Evolutionary conservation across 2,329 filamentous ascomycete species (phyloP).

Genomic region (Exophiala spinifera): DNA sequence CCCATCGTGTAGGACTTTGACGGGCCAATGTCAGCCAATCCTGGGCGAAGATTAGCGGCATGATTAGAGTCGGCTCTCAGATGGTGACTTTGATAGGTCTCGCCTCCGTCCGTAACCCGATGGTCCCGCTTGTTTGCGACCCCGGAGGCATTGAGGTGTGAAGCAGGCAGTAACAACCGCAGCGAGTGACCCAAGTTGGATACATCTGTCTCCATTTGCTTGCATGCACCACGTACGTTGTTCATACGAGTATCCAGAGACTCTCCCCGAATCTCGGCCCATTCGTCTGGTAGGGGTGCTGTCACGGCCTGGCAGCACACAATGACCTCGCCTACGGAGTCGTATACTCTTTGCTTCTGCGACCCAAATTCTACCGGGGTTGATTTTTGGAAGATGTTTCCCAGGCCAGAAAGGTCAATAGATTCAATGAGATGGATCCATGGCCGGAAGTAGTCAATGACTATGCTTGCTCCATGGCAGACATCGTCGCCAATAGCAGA

Average conservation of each 20-base stretch:
- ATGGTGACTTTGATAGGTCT: constrained; percentile 55
- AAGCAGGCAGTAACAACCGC: constrained; percentile 76
- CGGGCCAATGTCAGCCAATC: constrained; percentile 41
- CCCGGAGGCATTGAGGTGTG: constrained; percentile 57
- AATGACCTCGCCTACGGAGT: constrained; percentile 85
- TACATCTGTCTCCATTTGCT: constrained; percentile 80
- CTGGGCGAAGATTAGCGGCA: constrained; percentile 41
- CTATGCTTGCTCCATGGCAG: constrained; percentile 72
- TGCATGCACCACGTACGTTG: constrained; percentile 71
- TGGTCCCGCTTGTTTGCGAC: constrained; percentile 53
- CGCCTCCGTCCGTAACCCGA: constrained; percentile 31
- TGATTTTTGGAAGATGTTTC: constrained; percentile 75
- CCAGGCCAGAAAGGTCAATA: constrained; percentile 78
- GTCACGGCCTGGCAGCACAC: constrained; percentile 88
- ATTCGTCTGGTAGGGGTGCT: constrained; percentile 88
- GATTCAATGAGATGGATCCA: constrained; percentile 91
- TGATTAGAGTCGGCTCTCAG: constrained; percentile 41
- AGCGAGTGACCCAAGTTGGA: constrained; percentile 85
- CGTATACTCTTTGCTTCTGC: constrained; percentile 91
- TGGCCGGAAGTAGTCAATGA: constrained; percentile 82
- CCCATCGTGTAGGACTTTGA: constrained; percentile 42
- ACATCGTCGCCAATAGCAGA: constrained; percentile 77
- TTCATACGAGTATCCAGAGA: constrained; percentile 82
- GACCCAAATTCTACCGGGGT: constrained; percentile 82
- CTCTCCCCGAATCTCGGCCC: constrained; percentile 87